phyloP scores from a whole-genome alignment of 805 yeast species.

The Candida ortonii region DNA sequence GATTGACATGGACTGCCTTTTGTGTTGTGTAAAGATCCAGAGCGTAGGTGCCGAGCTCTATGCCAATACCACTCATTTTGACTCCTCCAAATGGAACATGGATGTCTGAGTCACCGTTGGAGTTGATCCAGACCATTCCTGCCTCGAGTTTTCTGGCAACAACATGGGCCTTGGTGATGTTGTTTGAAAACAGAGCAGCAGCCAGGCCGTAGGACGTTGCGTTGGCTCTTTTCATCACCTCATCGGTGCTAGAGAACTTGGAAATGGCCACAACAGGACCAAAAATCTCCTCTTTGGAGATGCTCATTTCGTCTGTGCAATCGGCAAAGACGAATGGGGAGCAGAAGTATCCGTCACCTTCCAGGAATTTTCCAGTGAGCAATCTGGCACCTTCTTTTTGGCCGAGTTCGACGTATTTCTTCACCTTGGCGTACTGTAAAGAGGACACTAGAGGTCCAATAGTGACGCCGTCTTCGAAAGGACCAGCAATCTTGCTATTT shows the following conservation, averaged over 20 bases:
- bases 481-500: constrained; percentile 58
- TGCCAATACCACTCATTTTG: constrained; percentile 62
- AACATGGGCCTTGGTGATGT: constrained; percentile 56
- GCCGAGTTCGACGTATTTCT: constrained; percentile 65
- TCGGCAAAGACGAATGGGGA: constrained; percentile 72
- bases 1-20: constrained; percentile 69
- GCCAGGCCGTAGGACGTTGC: constrained; percentile 72
- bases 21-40: constrained; percentile 59
- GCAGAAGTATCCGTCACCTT: constrained; percentile 62
- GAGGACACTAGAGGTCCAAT: constrained; percentile 76
- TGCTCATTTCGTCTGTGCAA: constrained; percentile 60
- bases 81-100: constrained; percentile 70
- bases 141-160: constrained; percentile 63
- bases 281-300: constrained; percentile 71
- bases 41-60: constrained; percentile 70
- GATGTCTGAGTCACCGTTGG: constrained; percentile 54
- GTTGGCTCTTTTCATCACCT: constrained; percentile 64
- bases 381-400: constrained; percentile 66
- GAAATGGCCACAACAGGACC: constrained; percentile 76
- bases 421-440: constrained; percentile 63
- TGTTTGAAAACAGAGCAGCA: constrained; percentile 70
- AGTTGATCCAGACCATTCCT: constrained; percentile 65
- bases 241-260: constrained; percentile 63
- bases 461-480: constrained; percentile 61
- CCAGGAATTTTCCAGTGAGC: constrained; percentile 63